A percentile compares a stretch with the other conserved stretches of the same genome.
These are phyloP conservation scores for Eimeria falciformis DNA, from an alignment of 169 alveolate genomes.

Conservation along the genomic window DNA sequence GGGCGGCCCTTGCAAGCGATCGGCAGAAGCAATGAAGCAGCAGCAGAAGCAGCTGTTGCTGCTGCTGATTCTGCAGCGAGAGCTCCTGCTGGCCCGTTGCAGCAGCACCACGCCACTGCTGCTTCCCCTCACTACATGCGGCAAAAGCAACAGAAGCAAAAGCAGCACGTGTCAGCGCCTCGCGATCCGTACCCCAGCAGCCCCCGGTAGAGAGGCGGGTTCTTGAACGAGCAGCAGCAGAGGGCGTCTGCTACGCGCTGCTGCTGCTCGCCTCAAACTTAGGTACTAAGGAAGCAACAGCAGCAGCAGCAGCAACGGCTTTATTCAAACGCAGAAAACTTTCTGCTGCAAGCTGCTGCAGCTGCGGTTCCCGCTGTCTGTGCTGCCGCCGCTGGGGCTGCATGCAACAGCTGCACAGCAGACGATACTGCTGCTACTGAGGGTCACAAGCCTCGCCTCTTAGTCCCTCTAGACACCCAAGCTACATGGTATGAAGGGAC, in stretches of 20 bases:
- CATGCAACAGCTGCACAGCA: not conserved
- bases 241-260: no score
- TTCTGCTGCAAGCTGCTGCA: not conserved
- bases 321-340: not conserved
- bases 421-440: no score
- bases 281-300: no score
- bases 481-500: no score
- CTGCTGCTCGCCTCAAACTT: no score
- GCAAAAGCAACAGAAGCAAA: slow-evolving; percentile 13
- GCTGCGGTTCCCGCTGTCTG: not conserved
- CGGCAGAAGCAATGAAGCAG: slow-evolving; percentile 12
- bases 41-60: not conserved
- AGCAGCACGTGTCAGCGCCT: not conserved
- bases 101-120: slow-evolving; percentile 1
- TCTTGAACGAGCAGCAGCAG: not conserved
- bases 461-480: no score
- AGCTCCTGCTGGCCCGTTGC: not conserved
- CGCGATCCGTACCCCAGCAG: slow-evolving; percentile 5
- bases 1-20: not conserved
- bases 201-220: not conserved
- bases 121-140: not conserved
- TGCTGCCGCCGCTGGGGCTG: not conserved
- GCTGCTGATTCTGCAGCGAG: not conserved
- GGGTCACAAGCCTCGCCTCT: no score
- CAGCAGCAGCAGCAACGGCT: slow-evolving; percentile 3